Evolutionary conservation across 257 asterid species (phyloP), one percentile per base, ranked within the genome.

Genomic region (Schizonepeta tenuifolia): DNA sequence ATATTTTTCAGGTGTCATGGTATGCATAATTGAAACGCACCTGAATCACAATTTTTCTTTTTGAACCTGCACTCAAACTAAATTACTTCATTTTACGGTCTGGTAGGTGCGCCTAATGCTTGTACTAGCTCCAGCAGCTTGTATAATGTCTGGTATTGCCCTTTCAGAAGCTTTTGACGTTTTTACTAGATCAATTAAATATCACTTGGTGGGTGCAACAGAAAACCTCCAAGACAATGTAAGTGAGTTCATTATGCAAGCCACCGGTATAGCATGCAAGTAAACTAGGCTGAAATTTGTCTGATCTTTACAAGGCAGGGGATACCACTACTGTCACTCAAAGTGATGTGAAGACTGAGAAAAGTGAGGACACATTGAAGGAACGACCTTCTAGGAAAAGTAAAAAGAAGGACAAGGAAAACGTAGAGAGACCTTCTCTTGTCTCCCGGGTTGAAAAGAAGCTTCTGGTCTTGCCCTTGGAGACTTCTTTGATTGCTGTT

Each of bases 1-100:
- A 41, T 95, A 95, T 71, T 95, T 95, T 80, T 95, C 99, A 73
- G 99, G 99, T 75, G 99, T 95, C 85, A 95, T 95, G 99, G 99
- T 95, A 79, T 55, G 81, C 22, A 59, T 67, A 57, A 65, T 35
- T 65, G 63, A 69, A 69, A 62, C 79, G 57, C 43, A 1, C 53
- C 33, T 66, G 54, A 55, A 57, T 64, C 26, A 50, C 35, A 36
- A 20, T 41, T 47, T 43, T 64, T 4, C 31, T 28, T 60, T 35
- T 41, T 5, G 1, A 70, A 47, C 77, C 40, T 31, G 55, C 60
- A 58, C 70, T 36, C 59, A 11, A 15, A 9, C 61, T 49, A 49
- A 21, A 20, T 44, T 53, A 75, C 71, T 71, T 69, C 31, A 18
- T 71, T 79, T 72, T 60, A 75, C 78, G 51, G 62, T 71, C 79